Base-by-base conservation (phyloP, 495 filamentous ascomycete species). In the Geoglossum glabrum region DNA sequence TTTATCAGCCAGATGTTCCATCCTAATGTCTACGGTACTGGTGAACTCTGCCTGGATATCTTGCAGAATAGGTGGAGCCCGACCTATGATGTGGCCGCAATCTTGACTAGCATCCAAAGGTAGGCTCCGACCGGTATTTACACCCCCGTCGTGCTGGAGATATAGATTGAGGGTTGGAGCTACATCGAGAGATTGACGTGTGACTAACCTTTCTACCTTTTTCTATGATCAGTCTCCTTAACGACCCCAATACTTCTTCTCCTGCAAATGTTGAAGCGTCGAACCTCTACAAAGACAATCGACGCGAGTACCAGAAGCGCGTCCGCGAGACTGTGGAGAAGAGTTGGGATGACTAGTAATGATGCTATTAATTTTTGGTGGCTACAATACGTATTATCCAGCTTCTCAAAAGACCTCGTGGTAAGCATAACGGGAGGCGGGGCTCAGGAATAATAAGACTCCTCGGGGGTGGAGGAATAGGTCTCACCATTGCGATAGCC, bases 1-100 rank as follows among this genome's bases (percentile, higher is more conserved):
- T 98, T 98, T 68, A 94, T 97, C 70, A 94, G 87, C 69, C 79
- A 88, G 65, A 98, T 98, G 92, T 98, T 98, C 71, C 92, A 98
- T 65, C 92, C 92, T 1, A 98, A 98, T 63, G 92, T 98, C 30
- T 98, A 98, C 66, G 88, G 85, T 28, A 96, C 90, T 1, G 92
- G 92, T 21, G 92, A 98, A 72, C 79, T 98, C 31, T 98, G 92
- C 66, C 74, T 98, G 60, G 92, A 98, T 66, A 98, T 98, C 63
- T 73, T 98, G 61, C 92, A 98, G 69, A 98, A 98, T 66, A 78
- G 92, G 61, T 98, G 92, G 92, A 97, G 92, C 69, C 92, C 92
- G 25, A 97, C 92, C 17, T 98, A 98, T 69, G 92, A 98, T 69
- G 93, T 98, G 49, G 92, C 92, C 6, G 92, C 92, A 8, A 89